Percentiles rank a stretch among this genome's conserved stretches.
Conservation (phyloP, 169 alveolate genomes). For the Neospora caninum region DNA sequence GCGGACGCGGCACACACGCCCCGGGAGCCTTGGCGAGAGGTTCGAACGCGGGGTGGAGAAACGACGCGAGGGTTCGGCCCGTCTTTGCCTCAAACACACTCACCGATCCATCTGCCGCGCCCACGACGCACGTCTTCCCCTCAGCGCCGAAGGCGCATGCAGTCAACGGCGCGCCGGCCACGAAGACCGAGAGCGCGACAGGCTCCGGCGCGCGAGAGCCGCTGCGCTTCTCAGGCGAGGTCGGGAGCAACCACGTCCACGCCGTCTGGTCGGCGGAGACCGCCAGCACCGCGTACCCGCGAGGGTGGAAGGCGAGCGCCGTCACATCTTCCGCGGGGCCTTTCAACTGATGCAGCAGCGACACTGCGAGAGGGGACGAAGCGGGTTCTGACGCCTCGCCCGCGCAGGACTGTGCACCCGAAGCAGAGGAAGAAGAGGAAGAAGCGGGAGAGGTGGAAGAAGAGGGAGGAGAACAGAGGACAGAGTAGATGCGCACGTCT, state of each 20-base stretch:
- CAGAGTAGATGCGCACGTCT: constrained; percentile 22
- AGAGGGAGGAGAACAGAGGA: not conserved
- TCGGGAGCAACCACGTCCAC: constrained; percentile 59
- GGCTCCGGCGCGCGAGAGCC: not conserved
- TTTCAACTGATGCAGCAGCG: constrained; percentile 29
- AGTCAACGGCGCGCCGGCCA: constrained; percentile 43
- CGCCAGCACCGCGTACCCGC: constrained; percentile 48
- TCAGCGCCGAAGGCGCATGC: constrained; percentile 49
- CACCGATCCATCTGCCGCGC: constrained; percentile 38
- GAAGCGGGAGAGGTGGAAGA: not conserved
- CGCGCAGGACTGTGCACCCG: not conserved
- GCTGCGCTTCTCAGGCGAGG: not conserved
- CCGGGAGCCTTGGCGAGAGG: not conserved
- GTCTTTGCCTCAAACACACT: constrained; percentile 20
- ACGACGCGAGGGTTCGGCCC: not conserved
- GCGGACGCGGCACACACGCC: not conserved
- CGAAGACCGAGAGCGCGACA: constrained; percentile 33
- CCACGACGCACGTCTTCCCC: constrained; percentile 38
- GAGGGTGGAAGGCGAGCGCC: constrained; percentile 44
- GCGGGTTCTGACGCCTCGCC: not conserved
- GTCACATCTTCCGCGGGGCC: constrained; percentile 32
- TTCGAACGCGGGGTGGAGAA: not conserved
- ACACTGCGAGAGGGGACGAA: not conserved
- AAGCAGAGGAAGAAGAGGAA: not conserved
- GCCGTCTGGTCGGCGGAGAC: constrained; percentile 54